phyloP scores from a whole-genome alignment of 441 rosid genomes.

The Aleurites moluccanus region DNA sequence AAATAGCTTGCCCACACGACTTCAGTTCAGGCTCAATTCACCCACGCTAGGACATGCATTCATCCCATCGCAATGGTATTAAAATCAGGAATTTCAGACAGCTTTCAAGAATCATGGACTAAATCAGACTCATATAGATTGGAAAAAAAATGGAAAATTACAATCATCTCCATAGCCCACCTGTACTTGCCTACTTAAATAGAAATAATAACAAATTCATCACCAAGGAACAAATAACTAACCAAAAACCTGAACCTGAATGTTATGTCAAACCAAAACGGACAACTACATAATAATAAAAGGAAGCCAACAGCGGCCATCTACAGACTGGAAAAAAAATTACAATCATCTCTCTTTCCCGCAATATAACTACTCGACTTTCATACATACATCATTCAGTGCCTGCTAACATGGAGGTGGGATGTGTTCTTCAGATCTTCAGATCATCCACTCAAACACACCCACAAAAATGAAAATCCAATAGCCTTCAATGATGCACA shows the following conservation, averaged over 20 bases:
- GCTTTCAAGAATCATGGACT: no score
- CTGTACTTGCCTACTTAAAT: background rate
- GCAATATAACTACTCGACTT: conserved; percentile 2
- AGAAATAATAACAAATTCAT: background rate
- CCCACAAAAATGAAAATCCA: conserved; percentile 16
- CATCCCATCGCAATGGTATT: no score
- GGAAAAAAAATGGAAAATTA: no score
- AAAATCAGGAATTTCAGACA: no score
- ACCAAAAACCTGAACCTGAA: conserved; percentile 7
- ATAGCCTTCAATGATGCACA: conserved; percentile 5
- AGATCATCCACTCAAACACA: conserved; percentile 8
- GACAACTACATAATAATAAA: conserved; percentile 11
- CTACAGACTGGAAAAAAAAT: conserved; percentile 4
- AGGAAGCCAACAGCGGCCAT: conserved; percentile 16
- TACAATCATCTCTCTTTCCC: conserved; percentile 9
- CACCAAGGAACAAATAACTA: conserved; percentile 4
- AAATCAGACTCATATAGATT: no score
- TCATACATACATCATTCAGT: conserved; percentile 9
- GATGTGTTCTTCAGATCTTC: conserved; percentile 8
- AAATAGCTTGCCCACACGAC: no score
- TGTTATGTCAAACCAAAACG: conserved; percentile 7
- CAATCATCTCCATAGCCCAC: background rate
- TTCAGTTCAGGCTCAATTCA: no score
- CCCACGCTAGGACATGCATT: no score
- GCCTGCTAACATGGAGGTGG: conserved; percentile 11